Percentiles rank a stretch among this genome's conserved stretches.
These are phyloP conservation scores for Boletus insuetus DNA, from an alignment of 768 basidiomycete genomes.

Conservation along the genomic window DNA sequence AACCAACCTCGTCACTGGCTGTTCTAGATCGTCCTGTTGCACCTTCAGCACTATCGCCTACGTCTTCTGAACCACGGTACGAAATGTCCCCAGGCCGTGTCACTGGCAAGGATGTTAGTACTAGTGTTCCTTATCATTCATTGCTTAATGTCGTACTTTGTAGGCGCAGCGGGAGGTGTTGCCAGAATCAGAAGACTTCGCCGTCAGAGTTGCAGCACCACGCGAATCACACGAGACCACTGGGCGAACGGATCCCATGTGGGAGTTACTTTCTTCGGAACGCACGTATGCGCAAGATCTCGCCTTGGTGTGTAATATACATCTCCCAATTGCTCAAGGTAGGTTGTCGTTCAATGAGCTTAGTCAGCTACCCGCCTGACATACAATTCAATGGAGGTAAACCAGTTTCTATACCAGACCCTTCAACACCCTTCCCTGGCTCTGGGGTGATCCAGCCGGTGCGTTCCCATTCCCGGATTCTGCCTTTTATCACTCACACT, in stretches of 20 bases:
- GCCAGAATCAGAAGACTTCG: too few relatives aligned
- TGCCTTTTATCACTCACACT: constrained; percentile 4
- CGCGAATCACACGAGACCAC: constrained; percentile 34
- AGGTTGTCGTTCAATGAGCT: constrained; percentile 21
- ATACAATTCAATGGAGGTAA: constrained; percentile 24
- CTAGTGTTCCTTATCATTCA: too few relatives aligned
- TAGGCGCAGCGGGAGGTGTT: too few relatives aligned
- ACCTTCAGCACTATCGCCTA: too few relatives aligned
- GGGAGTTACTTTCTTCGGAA: constrained; percentile 71
- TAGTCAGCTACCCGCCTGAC: neutral
- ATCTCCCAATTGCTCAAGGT: constrained; percentile 74
- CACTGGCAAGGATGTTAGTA: too few relatives aligned
- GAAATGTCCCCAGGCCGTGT: too few relatives aligned
- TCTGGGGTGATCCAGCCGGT: constrained; percentile 19
- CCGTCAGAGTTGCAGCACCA: constrained; percentile 9
- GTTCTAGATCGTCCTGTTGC: too few relatives aligned
- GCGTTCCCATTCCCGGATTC: constrained; percentile 6
- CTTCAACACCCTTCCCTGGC: constrained; percentile 14
- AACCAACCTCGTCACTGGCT: too few relatives aligned
- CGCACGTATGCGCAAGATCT: constrained; percentile 73
- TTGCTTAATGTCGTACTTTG: too few relatives aligned
- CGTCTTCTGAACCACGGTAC: too few relatives aligned
- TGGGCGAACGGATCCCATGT: constrained; percentile 61
- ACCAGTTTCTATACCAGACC: constrained; percentile 23
- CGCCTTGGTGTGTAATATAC: constrained; percentile 63